Base-by-base conservation (phyloP, 2,329 filamentous ascomycete species). In the Diatrype stigma region DNA sequence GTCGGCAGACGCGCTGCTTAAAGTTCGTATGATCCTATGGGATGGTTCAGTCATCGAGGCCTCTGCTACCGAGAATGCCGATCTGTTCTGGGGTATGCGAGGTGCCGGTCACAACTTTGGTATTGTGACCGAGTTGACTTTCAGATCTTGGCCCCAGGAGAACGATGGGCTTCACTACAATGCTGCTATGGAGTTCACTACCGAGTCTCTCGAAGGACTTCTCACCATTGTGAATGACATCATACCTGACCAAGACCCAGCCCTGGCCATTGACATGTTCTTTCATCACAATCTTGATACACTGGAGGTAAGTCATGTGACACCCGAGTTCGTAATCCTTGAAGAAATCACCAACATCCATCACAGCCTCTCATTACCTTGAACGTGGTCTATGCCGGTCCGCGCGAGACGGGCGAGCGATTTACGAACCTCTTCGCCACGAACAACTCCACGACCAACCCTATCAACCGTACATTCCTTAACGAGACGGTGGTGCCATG, bases 31-130 rank as follows among this genome's bases (percentile, higher is more conserved):
- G 1, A 70, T 74, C 3, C 63, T 72, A 11, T 70, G 71, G 2
- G 62, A 73, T 42, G 73, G 72, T 3, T 64, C 60, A 4, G 48
- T 66, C 44, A 52, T 63, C 5, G 66, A 58, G 0, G 63, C 67
- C 2, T 62, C 64, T 49, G 56, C 53, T 23, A 49, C 51, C 4
- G 42, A 47, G 28, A 60, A 63, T 14, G 64, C 67, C 0, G 73
- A 76, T 47, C 63, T 76, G 6, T 76, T 66, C 59, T 77, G 73
- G 73, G 73, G 66, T 4, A 66, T 76, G 54, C 65, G 69, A n/a
- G 73, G 73, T 4, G 72, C 72, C 1, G 73, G 72, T 1, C 70
- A 74, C 51, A 75, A 75, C 55, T 76, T 75, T 40, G 74, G 73
- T 19, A 73, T 57, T 16, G 47, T 55, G 8, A 28, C 45, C 7